These are phyloP conservation scores for Geranomyces michiganensis DNA, from an alignment of 192 early-diverging fungal species.

Conservation along the genomic window DNA sequence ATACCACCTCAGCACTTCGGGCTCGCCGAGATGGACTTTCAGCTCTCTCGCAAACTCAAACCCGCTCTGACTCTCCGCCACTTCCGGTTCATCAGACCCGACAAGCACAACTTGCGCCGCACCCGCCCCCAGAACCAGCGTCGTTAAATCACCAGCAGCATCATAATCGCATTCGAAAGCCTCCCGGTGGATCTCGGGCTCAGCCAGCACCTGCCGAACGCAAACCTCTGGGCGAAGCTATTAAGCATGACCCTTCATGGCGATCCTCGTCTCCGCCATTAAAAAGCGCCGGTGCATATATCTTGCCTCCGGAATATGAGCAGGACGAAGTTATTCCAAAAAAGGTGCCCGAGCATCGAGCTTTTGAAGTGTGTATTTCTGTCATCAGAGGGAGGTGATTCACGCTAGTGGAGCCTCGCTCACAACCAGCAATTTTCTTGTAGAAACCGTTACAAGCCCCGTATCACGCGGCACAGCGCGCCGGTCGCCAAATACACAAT, in stretches of 20 bases:
- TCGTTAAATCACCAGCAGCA: not conserved
- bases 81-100: not conserved
- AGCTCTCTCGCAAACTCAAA: not conserved
- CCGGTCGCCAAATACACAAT: not conserved
- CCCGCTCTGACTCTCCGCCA: not conserved
- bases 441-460: not conserved
- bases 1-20: too few relatives aligned
- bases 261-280: conserved; percentile 3
- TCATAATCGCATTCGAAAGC: not conserved
- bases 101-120: not conserved
- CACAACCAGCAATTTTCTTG: not conserved
- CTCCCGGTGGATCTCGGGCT: not conserved
- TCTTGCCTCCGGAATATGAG: not conserved
- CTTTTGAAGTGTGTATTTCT: too few relatives aligned
- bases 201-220: not conserved
- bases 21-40: not conserved
- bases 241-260: not conserved
- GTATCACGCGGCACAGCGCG: not conserved
- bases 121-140: not conserved
- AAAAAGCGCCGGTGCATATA: not conserved
- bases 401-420: not conserved
- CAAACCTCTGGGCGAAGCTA: too few relatives aligned
- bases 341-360: too few relatives aligned
- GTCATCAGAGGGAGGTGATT: not conserved
- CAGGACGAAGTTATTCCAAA: too few relatives aligned